Base-by-base conservation (phyloP, 345 rosid species). In the Turritis glabra region DNA sequence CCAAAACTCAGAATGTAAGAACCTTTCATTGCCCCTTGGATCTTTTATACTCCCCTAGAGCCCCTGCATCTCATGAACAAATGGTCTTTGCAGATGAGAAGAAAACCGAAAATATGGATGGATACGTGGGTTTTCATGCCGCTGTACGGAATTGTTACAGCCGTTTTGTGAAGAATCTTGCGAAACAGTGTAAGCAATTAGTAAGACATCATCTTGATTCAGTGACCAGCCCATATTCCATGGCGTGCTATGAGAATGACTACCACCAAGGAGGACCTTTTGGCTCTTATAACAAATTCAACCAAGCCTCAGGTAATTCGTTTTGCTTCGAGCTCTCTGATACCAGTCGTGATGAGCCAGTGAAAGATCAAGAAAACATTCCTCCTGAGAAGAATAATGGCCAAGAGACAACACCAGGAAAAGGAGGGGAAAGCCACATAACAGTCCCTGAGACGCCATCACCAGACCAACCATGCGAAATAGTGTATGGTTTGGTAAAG, bases 391-490 rank as follows among this genome's bases (percentile, higher is more conserved):
- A 80, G 75, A 72, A 47, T 44, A 82, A 73, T 72, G 73, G 50
- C 21, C 86, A 80, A 56, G 91, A 94, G 77, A 86, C 86, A 14
- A 91, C 96, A 50, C 96, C 98, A 29, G 98, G 96, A 30, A 95
- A 95, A 85, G 83, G 79, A 65, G 71, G 43, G 6, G 99, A 95
- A 74, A 67, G 82, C 73, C 90, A 82, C 62, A 83, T 95, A 86
- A 92, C 98, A 53, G 87, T 92, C 55, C 99, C 99, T 29, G 99
- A 95, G 85, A 95, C 99, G 1, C 99, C 99, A 53, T 95, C 99
- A 67, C 99, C 98, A 27, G 99, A 95, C 30, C 97, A 89, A 80
- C 94, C 98, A 51, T 74, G 89, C 64, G 98, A 92, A 40, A 48
- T 79, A 60, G 73, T 29, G 25, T 81, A 74, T 57, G 89, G 78